Percentiles rank a stretch among this genome's conserved stretches.
These are phyloP conservation scores for Irpex rosettiformis DNA, from an alignment of 1,284 basidiomycete species.

Conservation along the genomic window DNA sequence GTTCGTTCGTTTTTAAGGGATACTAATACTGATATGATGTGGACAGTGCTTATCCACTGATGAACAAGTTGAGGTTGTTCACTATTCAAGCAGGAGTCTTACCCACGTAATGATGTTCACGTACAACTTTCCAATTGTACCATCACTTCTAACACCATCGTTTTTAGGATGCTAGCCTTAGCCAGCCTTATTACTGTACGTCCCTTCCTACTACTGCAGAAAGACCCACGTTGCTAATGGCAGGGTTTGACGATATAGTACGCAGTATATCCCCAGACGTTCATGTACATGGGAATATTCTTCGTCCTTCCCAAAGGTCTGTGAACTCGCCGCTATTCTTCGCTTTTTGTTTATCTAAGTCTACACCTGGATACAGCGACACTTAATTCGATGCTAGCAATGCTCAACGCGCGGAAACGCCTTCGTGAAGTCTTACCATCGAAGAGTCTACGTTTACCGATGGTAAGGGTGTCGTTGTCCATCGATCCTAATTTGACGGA, in stretches of 20 bases:
- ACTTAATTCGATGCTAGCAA: conserved; percentile 4
- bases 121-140: neutral
- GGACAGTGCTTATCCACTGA: neutral
- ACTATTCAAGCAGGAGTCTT: neutral
- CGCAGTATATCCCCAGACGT: conserved; percentile 3
- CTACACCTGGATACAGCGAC: neutral
- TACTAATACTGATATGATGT: neutral
- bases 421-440: neutral
- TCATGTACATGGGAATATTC: conserved; percentile 11
- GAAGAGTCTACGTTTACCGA: neutral
- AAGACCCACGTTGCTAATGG: neutral
- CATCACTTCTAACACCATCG: neutral
- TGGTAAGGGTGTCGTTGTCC: neutral
- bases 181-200: neutral
- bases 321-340: neutral
- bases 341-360: neutral
- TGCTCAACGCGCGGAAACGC: conserved; percentile 5
- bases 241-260: neutral
- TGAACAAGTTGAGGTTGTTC: neutral
- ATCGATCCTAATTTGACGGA: neutral
- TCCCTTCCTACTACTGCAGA: neutral
- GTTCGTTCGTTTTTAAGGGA: too few relatives aligned
- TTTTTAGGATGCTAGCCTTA: neutral
- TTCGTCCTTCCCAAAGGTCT: conserved; percentile 9
- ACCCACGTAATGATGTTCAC: neutral